Base-by-base conservation (phyloP, 2,329 filamentous ascomycete genomes). In the Rhynchosporium secalis region DNA sequence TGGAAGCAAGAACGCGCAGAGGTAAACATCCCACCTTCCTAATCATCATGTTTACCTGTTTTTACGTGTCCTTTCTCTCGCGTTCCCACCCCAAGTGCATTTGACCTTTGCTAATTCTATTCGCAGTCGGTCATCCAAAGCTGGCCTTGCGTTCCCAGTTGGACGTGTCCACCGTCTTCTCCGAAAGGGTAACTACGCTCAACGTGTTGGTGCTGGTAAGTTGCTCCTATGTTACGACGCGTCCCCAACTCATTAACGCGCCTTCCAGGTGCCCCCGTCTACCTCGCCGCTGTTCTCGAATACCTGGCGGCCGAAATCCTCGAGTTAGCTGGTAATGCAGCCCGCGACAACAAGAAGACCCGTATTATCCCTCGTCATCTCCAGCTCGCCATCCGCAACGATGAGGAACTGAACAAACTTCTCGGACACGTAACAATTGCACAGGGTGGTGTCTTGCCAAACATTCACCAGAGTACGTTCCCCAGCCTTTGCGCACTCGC, bases 301-400 rank as follows among this genome's bases (percentile, higher is more conserved):
- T 99, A 99, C 78, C 90, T 99, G 64, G 94, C 95, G 72, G 95
- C 95, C 71, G 95, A 99, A 84, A 97, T 99, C 73, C 92, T 99
- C 76, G 95, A 99, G 83, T 83, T 99, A 82, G 95, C 95, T 78
- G 95, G 95, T 74, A 99, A 99, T 80, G 95, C 95, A 75, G 95
- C 95, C 69, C 94, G 95, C 74, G 95, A 99, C 83, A 97, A 98
- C 89, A 99, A 99, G 91, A 98, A 98, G 90, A 99, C 94, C 70
- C 93, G 95, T 90, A 99, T 99, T 83, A 99, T 98, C 66, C 95
- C 95, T 70, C 92, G 95, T 80, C 95, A 99, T 81, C 87, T 99
- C 54, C 95, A 99, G 84, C 92, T 99, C 73, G 95, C 95, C 81
- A 99, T 99, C 84, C 89, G 95, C 76, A 97, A 97, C 83, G 94